Evolutionary conservation across 352 stramenopile species (phyloP), one percentile per base, ranked within the genome.

Genomic region (Phytophthora chlamydospora): DNA sequence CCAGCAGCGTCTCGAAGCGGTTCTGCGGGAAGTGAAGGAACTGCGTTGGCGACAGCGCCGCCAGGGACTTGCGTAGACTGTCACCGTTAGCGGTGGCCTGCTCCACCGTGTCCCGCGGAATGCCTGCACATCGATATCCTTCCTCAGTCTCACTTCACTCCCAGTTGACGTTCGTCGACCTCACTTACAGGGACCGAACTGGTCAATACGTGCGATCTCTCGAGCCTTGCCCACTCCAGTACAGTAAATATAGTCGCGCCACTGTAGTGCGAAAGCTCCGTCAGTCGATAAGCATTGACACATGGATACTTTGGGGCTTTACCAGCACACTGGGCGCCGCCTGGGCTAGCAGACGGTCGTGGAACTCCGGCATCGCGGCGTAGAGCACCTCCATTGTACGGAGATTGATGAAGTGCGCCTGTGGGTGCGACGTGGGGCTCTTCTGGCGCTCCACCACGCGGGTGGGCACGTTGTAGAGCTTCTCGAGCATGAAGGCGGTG

Each of bases 321-420:
- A 93, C 87, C 52, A 88, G 72, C 6, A 73, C 62, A 27, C 79
- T 90, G 13, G 84, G 76, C 3, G 84, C 83, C 3, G 86, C 84
- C 27, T 89, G 56, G 36, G 71, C 62, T 8, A 90, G 61, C 52
- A 95, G 46, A 6, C 71, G 73, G 59, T 93, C 75, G 58, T 96
- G 87, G 45, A 95, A 90, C 38, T 40, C 58, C 14, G 81, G 81
- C 72, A 95, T 84, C n/a, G 81, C 60, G 33, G 76, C 55, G 29
- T 84, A 85, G 4, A 98, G 71, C 59, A 98, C 88, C 58, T 98
- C 95, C 91, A 98, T 98, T 1, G 89, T 97, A 29, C 95, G 80
- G 6, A 97, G 76, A 62, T 98, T 98, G 32, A 98, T 82, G 74
- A 98, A 98, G 68, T 98, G 95, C 48, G 95, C 95, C 70, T 98